phyloP scores from a whole-genome alignment of 192 early-diverging fungal species.

The Backusella tarrabulga region DNA sequence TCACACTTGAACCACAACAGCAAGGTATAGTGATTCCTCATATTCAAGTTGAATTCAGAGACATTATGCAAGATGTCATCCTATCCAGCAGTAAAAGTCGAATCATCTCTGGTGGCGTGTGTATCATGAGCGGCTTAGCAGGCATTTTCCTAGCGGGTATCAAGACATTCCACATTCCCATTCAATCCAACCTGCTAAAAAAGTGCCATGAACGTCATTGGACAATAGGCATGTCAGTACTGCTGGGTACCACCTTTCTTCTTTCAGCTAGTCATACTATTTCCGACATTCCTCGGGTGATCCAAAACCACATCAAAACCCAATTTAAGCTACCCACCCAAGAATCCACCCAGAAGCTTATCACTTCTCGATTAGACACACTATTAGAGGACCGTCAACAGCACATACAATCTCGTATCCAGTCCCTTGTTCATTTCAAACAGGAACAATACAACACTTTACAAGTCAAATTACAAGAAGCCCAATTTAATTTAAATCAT shows the following conservation, averaged over 20 bases:
- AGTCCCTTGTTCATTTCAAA: background rate
- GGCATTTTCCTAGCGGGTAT: background rate
- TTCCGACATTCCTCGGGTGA: background rate
- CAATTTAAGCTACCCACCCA: background rate
- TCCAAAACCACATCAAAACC: background rate
- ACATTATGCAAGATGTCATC: background rate
- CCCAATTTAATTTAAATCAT: background rate
- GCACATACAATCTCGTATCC: background rate
- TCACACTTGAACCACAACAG: background rate
- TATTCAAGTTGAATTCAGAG: background rate
- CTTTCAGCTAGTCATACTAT: background rate
- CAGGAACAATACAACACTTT: background rate
- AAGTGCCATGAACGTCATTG: background rate
- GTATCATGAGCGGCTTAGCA: background rate
- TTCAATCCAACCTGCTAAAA: background rate
- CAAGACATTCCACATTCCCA: background rate
- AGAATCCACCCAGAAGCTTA: background rate
- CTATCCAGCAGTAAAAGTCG: background rate
- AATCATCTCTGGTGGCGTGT: background rate
- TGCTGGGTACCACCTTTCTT: background rate
- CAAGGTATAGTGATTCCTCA: background rate
- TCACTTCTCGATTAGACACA: background rate
- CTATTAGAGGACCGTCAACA: background rate
- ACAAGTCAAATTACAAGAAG: background rate
- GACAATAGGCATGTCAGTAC: background rate